Base-by-base conservation (phyloP, 23 red algal species). In the Agarophyton chilense region DNA sequence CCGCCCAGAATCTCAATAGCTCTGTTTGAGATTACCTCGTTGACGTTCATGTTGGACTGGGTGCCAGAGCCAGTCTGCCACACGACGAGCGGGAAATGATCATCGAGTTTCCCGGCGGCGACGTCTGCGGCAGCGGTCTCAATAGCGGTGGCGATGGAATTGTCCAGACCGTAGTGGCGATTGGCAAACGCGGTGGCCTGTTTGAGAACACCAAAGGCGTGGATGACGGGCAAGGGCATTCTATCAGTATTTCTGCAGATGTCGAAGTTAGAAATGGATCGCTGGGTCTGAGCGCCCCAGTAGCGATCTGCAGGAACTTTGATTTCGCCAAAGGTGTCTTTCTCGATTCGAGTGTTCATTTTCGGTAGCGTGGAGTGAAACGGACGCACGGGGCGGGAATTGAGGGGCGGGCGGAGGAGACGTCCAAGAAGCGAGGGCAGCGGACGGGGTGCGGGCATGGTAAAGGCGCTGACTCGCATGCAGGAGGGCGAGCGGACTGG, bases 41-140 rank as follows among this genome's bases (percentile, higher is more conserved):
- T 99, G 63, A 89, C 85, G 85, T 99, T 99, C 97, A 99, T 99
- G 60, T 99, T 99, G 81, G 75, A 91, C 72, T 99, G 94, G 42
- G 97, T 99, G 22, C 97, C 97, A 0, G 93, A 96, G n/a, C 97
- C 97, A 12, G 97, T 99, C 94, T 99, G 97, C 93, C 93, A 99
- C 0, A 99, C 93, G 21, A 99, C 97, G 45, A 99, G 92, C 36
- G 97, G 97, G 72, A 99, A 99, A 61, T 99, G 90, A 21, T 99
- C 93, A 57, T 96, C 97, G 11, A 99, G 90, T 29, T 75, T 71
- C 3, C 97, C 97, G 33, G 60, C 47, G 33, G 88, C 67, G 10
- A 99, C 93, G 64, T 99, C 93, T 1, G 82, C 90, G 42, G 97
- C 97, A 42, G 97, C 97, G 52, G 52, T 62, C 65, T 92, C 73